Conservation (phyloP, 768 basidiomycete species). For the Tremella yokohamensis region DNA sequence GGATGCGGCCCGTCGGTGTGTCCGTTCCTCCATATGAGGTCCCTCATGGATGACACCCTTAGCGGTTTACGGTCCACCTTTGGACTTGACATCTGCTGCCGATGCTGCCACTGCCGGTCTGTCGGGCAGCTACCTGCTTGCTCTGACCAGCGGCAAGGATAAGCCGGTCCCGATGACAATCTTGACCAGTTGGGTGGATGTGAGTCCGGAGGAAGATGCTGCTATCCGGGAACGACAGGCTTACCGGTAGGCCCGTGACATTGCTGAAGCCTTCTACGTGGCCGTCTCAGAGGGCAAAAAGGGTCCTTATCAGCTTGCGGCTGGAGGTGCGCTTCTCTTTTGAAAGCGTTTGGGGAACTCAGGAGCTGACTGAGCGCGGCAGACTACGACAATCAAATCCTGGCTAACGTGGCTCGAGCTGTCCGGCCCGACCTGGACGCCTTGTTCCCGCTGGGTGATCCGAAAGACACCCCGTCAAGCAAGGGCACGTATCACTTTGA, state of each 20-base stretch:
- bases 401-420: constrained; percentile 12
- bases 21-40: neutral
- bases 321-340: neutral
- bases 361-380: constrained; percentile 14
- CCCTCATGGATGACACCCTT: neutral
- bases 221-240: neutral
- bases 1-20: neutral
- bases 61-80: neutral
- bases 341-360: too few species aligned
- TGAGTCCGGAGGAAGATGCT: too few species aligned
- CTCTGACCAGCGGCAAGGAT: constrained; percentile 3
- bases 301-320: constrained; percentile 7
- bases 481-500: constrained; percentile 5
- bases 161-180: neutral
- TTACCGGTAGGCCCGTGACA: constrained; percentile 11
- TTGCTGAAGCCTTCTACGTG: constrained; percentile 26
- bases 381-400: constrained; percentile 12
- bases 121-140: constrained; percentile 1
- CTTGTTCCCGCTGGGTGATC: constrained; percentile 9
- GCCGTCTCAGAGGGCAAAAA: constrained; percentile 10
- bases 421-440: constrained; percentile 3
- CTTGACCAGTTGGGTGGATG: neutral
- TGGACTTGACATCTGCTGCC: neutral
- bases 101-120: neutral
- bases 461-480: neutral